phyloP scores from a whole-genome alignment of 108 stramenopile species.

The Skeletonema tropicum region DNA sequence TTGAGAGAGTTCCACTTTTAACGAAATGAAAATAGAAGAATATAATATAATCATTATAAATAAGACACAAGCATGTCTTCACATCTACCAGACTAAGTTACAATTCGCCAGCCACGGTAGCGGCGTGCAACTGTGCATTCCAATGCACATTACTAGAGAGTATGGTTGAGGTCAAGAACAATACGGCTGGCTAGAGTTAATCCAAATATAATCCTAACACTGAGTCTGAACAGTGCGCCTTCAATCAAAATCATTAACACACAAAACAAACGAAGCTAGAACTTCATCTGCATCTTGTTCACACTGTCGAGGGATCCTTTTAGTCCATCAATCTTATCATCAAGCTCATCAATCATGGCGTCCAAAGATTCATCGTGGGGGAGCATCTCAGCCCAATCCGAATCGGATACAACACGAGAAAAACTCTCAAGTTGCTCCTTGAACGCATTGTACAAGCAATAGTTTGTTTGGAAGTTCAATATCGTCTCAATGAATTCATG shows the following conservation, averaged over 20 bases:
- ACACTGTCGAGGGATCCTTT: constrained; percentile 56
- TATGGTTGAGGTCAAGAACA: no score
- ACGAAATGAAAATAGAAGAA: neutral
- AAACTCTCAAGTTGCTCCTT: constrained; percentile 48
- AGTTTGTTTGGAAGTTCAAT: constrained; percentile 65
- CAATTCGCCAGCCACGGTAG: no score
- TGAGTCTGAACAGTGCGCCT: no score
- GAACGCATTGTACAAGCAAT: constrained; percentile 67
- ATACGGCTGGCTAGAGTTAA: no score
- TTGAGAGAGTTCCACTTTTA: constrained; percentile 12
- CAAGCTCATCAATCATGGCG: constrained; percentile 41
- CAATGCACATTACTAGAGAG: no score
- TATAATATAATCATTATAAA: constrained; percentile 4
- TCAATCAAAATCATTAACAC: neutral
- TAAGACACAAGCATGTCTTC: neutral
- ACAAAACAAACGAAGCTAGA: constrained; percentile 11
- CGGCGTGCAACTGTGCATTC: no score
- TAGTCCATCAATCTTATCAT: constrained; percentile 43
- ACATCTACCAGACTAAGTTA: no score
- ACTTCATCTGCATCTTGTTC: constrained; percentile 52
- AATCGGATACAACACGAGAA: constrained; percentile 32
- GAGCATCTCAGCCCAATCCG: constrained; percentile 56
- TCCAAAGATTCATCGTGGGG: constrained; percentile 39
- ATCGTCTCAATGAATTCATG: constrained; percentile 52
- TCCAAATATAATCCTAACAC: no score